Percentiles rank a stretch among this genome's conserved stretches.
Conservation (phyloP, 495 filamentous ascomycete species). For the Aspergillus incahuasiensis region DNA sequence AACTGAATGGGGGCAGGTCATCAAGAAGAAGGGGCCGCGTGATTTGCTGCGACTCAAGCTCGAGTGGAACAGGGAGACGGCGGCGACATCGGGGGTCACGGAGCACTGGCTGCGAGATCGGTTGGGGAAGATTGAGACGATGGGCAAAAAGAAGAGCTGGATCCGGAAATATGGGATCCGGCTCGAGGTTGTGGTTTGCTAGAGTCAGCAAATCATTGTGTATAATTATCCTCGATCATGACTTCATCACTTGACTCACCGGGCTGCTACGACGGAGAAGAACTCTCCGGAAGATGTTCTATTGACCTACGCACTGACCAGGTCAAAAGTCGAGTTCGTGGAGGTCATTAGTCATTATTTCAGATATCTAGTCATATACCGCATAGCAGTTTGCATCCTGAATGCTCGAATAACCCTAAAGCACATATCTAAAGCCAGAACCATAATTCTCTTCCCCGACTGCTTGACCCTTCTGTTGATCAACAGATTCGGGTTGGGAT, state of each 20-base stretch:
- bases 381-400: neutral
- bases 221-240: no score
- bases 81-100: constrained; percentile 15
- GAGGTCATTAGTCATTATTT: neutral
- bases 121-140: constrained; percentile 46
- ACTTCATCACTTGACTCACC: no score
- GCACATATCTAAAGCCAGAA: constrained; percentile 41
- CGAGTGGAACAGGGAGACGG: constrained; percentile 18
- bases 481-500: constrained; percentile 20
- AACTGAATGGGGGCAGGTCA: constrained; percentile 27
- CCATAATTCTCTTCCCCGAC: constrained; percentile 50
- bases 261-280: no score
- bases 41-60: constrained; percentile 30
- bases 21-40: constrained; percentile 21
- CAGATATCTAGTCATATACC: neutral
- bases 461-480: constrained; percentile 10
- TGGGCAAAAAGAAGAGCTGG: constrained; percentile 60
- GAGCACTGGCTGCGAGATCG: constrained; percentile 31
- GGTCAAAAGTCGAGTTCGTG: no score
- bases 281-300: no score
- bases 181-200: constrained; percentile 14
- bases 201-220: neutral
- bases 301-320: no score
- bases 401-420: constrained; percentile 23
- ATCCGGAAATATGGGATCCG: constrained; percentile 25